A percentile compares a stretch with the other conserved stretches of the same genome.
phyloP scores from a whole-genome alignment of 1,284 basidiomycete genomes.

The Fomitopsis schrenkii region DNA sequence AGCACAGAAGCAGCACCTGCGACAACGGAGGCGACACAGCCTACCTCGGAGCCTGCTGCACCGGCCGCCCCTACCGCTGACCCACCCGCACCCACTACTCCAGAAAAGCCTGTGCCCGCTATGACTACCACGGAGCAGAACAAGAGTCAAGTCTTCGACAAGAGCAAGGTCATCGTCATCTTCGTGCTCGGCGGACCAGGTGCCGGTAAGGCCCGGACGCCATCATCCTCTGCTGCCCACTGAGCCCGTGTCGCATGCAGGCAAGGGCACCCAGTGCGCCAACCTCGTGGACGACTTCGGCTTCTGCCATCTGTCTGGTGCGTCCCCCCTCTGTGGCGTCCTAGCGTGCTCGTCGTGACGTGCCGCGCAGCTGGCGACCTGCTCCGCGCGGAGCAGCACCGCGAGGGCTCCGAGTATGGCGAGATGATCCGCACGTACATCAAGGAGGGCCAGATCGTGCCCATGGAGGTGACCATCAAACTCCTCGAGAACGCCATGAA shows the following conservation, averaged over 20 bases:
- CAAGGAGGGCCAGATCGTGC: constrained; percentile 92
- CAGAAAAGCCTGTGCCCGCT: not conserved
- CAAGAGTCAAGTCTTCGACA: constrained; percentile 58
- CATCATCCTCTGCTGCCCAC: not conserved
- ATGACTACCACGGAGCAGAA: constrained; percentile 2
- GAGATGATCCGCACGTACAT: constrained; percentile 88
- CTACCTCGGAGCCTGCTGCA: constrained; percentile 1
- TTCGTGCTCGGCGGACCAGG: constrained; percentile 98
- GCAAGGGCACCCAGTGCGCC: constrained; percentile 96
- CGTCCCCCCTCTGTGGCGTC: constrained; percentile 8
- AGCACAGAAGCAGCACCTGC: not conserved
- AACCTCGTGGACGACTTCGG: constrained; percentile 85
- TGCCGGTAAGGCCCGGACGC: constrained; percentile 54
- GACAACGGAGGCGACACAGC: not conserved
- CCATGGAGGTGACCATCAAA: constrained; percentile 96
- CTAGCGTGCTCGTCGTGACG: not conserved
- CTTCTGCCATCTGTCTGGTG: constrained; percentile 95
- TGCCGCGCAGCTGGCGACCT: constrained; percentile 82
- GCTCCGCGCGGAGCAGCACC: constrained; percentile 89
- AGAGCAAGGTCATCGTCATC: constrained; percentile 79
- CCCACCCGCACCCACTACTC: not conserved
- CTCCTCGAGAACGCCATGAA: constrained; percentile 93
- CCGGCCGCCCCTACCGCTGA: too few species aligned
- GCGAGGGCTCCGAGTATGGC: constrained; percentile 84
- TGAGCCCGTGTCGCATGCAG: constrained; percentile 35